Conservation (phyloP, 306 rosid species). For the barrel medic (Medicago truncatula) region DNA sequence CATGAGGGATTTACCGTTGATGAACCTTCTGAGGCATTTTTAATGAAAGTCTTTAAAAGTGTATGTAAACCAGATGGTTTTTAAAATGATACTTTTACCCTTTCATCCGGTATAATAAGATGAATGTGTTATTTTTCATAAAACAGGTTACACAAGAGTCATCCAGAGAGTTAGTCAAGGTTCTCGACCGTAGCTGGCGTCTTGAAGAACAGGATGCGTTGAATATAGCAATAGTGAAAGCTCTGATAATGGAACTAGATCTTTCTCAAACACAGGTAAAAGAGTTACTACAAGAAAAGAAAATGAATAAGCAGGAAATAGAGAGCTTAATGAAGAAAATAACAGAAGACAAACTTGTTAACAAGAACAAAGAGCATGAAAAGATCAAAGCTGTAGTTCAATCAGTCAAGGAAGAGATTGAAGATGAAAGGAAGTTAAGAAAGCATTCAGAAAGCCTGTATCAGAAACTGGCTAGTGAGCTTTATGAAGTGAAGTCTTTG, state of each 20-base stretch:
- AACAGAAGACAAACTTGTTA: constrained; percentile 44
- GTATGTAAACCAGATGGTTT: background rate
- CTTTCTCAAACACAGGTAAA: constrained; percentile 54
- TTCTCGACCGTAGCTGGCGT: constrained; percentile 60
- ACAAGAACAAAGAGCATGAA: constrained; percentile 51
- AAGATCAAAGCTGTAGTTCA: constrained; percentile 51
- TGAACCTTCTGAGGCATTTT: background rate
- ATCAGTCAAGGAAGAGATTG: constrained; percentile 54
- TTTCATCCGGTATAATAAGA: constrained; percentile 26
- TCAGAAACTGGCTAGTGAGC: constrained; percentile 55
- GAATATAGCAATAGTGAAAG: constrained; percentile 49
- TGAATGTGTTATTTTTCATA: constrained; percentile 20
- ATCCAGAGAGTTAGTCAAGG: constrained; percentile 61
- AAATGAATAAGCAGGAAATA: constrained; percentile 54
- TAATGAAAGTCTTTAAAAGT: constrained; percentile 1
- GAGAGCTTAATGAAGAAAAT: constrained; percentile 51
- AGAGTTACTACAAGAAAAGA: constrained; percentile 57
- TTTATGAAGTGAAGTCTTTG: constrained; percentile 58
- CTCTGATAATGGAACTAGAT: constrained; percentile 62
- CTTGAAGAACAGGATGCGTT: constrained; percentile 70
- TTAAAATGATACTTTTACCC: background rate
- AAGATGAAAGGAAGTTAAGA: constrained; percentile 67
- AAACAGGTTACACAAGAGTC: constrained; percentile 56
- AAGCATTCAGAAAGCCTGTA: constrained; percentile 62
- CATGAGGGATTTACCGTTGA: constrained; percentile 21